A percentile compares a stretch with the other conserved stretches of the same genome.
Evolutionary conservation across 129 eudicot species (phyloP).

Genomic region (Oenanthe sinensis): DNA sequence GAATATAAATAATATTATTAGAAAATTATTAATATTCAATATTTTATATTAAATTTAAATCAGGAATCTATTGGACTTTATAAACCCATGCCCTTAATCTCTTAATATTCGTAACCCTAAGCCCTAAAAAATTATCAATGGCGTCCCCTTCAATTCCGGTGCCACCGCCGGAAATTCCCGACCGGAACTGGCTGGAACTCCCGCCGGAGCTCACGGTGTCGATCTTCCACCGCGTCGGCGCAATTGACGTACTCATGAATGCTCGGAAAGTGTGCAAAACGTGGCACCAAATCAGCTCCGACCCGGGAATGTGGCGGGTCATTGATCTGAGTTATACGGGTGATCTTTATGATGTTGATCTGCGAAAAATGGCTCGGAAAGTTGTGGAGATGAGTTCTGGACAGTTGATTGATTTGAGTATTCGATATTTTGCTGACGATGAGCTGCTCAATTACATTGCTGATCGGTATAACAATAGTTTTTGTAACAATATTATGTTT

Average conservation of each 20-base stretch:
- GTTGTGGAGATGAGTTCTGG: not conserved
- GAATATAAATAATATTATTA: too few species aligned
- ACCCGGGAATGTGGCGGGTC: conserved; percentile 5
- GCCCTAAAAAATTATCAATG: not conserved
- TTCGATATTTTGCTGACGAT: not conserved
- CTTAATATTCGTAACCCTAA: not conserved
- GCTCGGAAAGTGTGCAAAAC: not conserved
- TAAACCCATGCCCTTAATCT: too few species aligned
- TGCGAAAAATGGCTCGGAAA: not conserved
- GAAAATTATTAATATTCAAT: too few species aligned
- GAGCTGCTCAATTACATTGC: not conserved
- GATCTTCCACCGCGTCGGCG: not conserved
- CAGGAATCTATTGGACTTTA: too few species aligned
- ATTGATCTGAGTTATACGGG: not conserved
- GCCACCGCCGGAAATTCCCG: not conserved
- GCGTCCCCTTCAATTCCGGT: not conserved
- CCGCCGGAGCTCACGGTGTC: not conserved
- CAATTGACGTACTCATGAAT: not conserved
- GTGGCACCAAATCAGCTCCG: not conserved
- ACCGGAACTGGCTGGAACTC: not conserved
- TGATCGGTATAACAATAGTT: not conserved
- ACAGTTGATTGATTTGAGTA: not conserved
- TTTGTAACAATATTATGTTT: not conserved
- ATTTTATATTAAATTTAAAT: too few species aligned
- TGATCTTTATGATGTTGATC: not conserved